phyloP scores from a whole-genome alignment of 306 rosid genomes.

The Begonia peltatifolia region DNA sequence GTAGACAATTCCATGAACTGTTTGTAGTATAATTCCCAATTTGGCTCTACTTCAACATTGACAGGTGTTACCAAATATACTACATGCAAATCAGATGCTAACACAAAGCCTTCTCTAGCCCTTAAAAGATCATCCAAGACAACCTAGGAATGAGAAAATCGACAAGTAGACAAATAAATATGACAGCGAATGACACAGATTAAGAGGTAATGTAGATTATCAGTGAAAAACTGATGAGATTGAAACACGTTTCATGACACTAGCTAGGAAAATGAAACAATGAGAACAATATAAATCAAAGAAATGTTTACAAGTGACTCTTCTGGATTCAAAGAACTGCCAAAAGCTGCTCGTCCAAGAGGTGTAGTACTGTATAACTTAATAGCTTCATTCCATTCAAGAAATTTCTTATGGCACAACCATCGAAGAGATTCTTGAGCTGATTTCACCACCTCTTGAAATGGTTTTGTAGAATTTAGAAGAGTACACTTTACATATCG shows the following conservation, averaged over 20 bases:
- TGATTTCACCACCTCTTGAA: constrained; percentile 89
- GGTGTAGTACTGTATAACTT: constrained; percentile 82
- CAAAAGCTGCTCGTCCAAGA: constrained; percentile 90
- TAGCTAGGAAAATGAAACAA: not conserved
- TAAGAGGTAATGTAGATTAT: not conserved
- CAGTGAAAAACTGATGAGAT: not conserved
- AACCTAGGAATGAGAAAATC: constrained; percentile 29
- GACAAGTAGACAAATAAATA: too few relatives aligned
- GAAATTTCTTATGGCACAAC: constrained; percentile 82
- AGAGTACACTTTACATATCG: constrained; percentile 93
- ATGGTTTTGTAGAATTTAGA: constrained; percentile 85
- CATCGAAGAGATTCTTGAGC: constrained; percentile 94
- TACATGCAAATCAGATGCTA: constrained; percentile 92
- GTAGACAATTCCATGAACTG: constrained; percentile 59
- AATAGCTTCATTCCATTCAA: constrained; percentile 85
- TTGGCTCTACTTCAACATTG: constrained; percentile 85
- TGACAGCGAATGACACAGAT: not conserved
- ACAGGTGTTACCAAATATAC: constrained; percentile 88
- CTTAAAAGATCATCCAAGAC: constrained; percentile 94
- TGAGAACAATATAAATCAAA: constrained; percentile 10
- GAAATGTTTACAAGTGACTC: constrained; percentile 72
- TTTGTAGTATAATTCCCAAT: constrained; percentile 88
- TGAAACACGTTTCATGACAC: not conserved
- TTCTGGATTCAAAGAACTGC: constrained; percentile 94
- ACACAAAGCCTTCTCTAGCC: constrained; percentile 98